Evolutionary conservation across 768 basidiomycete genomes (phyloP), one percentile per base, ranked within the genome.

Genomic region (Tephrocybe sp.): DNA sequence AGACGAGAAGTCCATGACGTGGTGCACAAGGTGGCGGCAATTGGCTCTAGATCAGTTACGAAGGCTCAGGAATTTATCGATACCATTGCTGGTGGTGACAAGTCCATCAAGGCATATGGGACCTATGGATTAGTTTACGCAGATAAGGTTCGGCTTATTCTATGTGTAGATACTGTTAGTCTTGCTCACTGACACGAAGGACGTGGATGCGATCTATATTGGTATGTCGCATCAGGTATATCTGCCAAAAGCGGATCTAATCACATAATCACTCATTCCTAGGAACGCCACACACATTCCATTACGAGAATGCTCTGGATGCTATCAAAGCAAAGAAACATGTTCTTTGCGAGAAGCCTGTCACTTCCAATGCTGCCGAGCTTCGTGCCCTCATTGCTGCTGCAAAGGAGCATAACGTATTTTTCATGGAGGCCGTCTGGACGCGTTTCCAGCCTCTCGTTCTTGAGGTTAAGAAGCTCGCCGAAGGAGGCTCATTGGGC

Each of bases 371-470:
- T 61, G 73, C 78, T 4, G 79, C 84, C 2, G 91, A 95, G 62
- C 74, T 92, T 18, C 78, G 81, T n/a, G 80, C 84, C 40, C 77
- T 96, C 20, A 71, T 93, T 17, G 71, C 71, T 9, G 77, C 90
- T 17, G 91, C 93, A 2, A 88, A 87, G 65, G 81, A 90, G 63
- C 73, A 86, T 59, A 80, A 84, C 15, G 77, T 93, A 1, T 95
- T 95, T 74, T 81, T 95, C 60, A 94, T 95, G 92, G 93, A 95
- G 69, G 91, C 88, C 0, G 74, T 93, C 68, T 93, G 91, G 90
- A 92, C 91, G 30, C 77, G 88, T 30, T 91, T 90, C 73, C 85
- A 88, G 51, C 88, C 88, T 11, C 76, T 89, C 53, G 72, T 75
- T 9, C 62, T 73, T 15, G 88, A 87, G 53, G 71, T 91, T 47